These are phyloP conservation scores for Rhodotorula sp. DNA, from an alignment of 1,284 basidiomycete genomes.

Conservation along the genomic window DNA sequence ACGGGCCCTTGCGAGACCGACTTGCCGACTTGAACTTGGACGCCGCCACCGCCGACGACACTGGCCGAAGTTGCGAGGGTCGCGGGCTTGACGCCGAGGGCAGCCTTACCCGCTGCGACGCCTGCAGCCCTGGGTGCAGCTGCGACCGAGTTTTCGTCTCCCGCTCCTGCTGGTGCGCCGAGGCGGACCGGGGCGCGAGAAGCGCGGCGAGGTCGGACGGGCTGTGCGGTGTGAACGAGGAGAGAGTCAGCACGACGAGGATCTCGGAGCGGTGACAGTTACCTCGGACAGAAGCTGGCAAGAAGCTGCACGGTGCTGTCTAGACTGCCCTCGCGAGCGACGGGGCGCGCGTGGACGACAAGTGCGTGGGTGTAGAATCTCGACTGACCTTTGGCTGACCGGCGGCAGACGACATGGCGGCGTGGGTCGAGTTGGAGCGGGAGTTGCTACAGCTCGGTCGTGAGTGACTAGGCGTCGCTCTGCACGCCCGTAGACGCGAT, in stretches of 20 bases:
- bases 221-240: slow-evolving; percentile 10
- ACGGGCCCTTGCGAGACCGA: slow-evolving; percentile 1
- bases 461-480: not conserved
- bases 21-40: slow-evolving; percentile 5
- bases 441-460: not conserved
- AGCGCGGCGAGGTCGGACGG: slow-evolving; percentile 35
- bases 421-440: not conserved
- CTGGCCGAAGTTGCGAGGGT: too few relatives aligned
- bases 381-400: slow-evolving; percentile 32
- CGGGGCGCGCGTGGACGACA: too few relatives aligned
- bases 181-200: slow-evolving; percentile 30
- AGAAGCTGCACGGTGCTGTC: too few relatives aligned
- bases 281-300: too few relatives aligned
- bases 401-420: slow-evolving; percentile 22
- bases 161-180: slow-evolving; percentile 7
- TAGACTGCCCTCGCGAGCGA: too few relatives aligned
- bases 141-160: slow-evolving; percentile 31
- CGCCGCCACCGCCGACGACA: not conserved
- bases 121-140: slow-evolving; percentile 9
- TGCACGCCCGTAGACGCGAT: not conserved
- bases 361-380: slow-evolving; percentile 16
- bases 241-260: not conserved
- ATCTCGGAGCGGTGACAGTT: too few relatives aligned
- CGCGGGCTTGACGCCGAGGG: slow-evolving; percentile 21
- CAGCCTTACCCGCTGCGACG: slow-evolving; percentile 6